phyloP scores from a whole-genome alignment of 352 stramenopile species.

The Phytophthora palmivora region DNA sequence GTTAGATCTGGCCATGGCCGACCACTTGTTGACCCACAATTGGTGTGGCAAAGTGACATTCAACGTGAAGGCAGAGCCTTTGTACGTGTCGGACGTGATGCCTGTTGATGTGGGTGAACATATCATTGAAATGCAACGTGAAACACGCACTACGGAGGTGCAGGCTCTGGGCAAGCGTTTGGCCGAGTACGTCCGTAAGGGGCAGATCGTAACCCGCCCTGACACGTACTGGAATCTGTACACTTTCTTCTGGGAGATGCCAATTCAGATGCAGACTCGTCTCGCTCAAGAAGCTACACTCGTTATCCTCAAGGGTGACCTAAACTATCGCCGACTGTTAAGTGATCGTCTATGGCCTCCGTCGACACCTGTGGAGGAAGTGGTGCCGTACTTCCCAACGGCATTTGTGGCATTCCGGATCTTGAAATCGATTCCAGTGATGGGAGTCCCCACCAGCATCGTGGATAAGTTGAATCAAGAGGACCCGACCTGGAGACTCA shows the following conservation, averaged over 20 bases:
- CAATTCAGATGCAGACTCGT: slow-evolving; percentile 33
- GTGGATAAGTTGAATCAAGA: slow-evolving; percentile 49
- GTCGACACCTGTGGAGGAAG: slow-evolving; percentile 81
- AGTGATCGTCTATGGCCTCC: slow-evolving; percentile 93
- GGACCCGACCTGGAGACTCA: slow-evolving; percentile 63
- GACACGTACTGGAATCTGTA: slow-evolving; percentile 73
- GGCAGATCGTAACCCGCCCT: slow-evolving; percentile 25
- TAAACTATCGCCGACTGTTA: slow-evolving; percentile 96
- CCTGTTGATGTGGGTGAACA: slow-evolving; percentile 60
- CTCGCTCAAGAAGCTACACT: slow-evolving; percentile 61
- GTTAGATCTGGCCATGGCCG: too few relatives aligned
- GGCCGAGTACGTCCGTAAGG: slow-evolving; percentile 33
- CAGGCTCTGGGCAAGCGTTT: slow-evolving; percentile 51
- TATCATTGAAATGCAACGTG: slow-evolving; percentile 52
- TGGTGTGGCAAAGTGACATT: slow-evolving; percentile 63
- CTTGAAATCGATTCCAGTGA: slow-evolving; percentile 70
- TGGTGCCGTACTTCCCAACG: slow-evolving; percentile 79
- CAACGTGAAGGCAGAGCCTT: slow-evolving; percentile 72
- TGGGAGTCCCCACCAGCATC: slow-evolving; percentile 48
- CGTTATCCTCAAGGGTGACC: slow-evolving; percentile 97
- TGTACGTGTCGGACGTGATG: slow-evolving; percentile 83
- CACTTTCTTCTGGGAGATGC: slow-evolving; percentile 74
- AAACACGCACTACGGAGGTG: slow-evolving; percentile 38
- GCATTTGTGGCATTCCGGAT: slow-evolving; percentile 68
- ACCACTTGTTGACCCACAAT: too few relatives aligned